Evolutionary conservation across 306 rosid species (phyloP), one percentile per base, ranked within the genome.

Genomic region (Lathyrus oleraceus): DNA sequence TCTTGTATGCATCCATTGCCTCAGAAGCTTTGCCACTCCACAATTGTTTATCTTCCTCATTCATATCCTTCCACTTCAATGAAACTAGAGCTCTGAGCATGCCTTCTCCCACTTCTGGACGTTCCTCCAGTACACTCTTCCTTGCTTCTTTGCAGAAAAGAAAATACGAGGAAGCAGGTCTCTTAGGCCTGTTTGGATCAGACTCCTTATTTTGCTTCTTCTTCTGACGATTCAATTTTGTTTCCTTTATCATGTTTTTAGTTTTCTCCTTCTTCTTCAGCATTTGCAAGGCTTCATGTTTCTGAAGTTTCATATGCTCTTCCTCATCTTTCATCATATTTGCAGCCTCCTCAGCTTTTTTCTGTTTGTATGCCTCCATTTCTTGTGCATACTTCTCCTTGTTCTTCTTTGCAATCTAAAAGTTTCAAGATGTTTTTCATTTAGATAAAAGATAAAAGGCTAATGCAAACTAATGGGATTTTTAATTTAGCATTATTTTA

Each of bases 241-340:
- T 83, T 85, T 83, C 98, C 91, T 95, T 91, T 77, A 89, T 86
- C 2, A 91, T 79, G 36, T 86, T 89, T 2, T 95, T 88, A 45
- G 91, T 87, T 81, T 91, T 94, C 84, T 94, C 97, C 80, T 94
- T 94, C 78, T 94, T 91, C 89, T 84, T 94, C 6, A 94, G 92
- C 21, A 91, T 66, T 35, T 78, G 90, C 79, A 91, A 35, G 40
- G 96, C 97, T 77, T 94, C 96, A 28, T 89, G 96, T 76, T 86
- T 94, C 74, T 91, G 96, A 58, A 91, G 85, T 15, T 94, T 91
- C 92, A 82, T 81, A 3, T 80, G 81, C 77, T 94, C 97, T 60
- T 86, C 91, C 82, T 78, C 96, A 67, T 89, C 99, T 73, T 84
- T 91, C 72, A 62, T 81, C 10, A 84, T 75, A 65, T n/a, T 59